A percentile compares a stretch with the other conserved stretches of the same genome.
These are phyloP conservation scores for Tetradesmus obliquus DNA, from an alignment of 139 green algal genomes.

Conservation along the genomic window DNA sequence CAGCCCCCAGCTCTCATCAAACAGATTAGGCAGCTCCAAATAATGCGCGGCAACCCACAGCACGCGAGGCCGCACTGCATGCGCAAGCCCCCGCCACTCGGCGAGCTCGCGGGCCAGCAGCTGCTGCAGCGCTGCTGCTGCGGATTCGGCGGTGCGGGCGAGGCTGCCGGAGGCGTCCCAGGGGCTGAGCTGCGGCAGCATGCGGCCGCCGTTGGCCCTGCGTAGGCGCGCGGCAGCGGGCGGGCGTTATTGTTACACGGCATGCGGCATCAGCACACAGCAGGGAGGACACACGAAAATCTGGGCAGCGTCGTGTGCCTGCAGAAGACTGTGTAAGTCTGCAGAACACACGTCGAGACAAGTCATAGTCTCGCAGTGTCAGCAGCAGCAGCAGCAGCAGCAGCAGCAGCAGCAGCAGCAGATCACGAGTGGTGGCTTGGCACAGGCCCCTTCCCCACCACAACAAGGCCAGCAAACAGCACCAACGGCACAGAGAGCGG, in stretches of 20 bases:
- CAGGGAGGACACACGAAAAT: background rate
- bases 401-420: too few relatives aligned
- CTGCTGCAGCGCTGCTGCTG: slow-evolving; percentile 17
- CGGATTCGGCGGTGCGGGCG: background rate
- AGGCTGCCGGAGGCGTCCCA: slow-evolving; percentile 22
- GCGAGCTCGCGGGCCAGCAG: slow-evolving; percentile 46
- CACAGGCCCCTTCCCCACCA: too few relatives aligned
- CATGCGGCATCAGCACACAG: background rate
- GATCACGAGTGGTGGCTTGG: too few relatives aligned
- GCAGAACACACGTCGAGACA: too few relatives aligned
- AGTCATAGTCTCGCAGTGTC: too few relatives aligned
- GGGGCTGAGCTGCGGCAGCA: slow-evolving; percentile 34
- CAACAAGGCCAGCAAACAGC: too few relatives aligned
- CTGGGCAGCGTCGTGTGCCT: too few relatives aligned
- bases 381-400: too few relatives aligned
- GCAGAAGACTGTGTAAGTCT: too few relatives aligned
- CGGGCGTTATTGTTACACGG: background rate
- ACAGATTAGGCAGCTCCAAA: slow-evolving; percentile 46
- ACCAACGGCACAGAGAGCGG: too few relatives aligned
- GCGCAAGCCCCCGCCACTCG: slow-evolving; percentile 60
- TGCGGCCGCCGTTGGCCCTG: slow-evolving; percentile 42
- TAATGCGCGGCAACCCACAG: slow-evolving; percentile 71
- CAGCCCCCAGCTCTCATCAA: slow-evolving; percentile 40
- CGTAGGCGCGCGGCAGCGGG: background rate
- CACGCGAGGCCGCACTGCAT: slow-evolving; percentile 61